Evolutionary conservation across 768 basidiomycete genomes (phyloP), one percentile per base, ranked within the genome.

Genomic region (Atractiella rhizophila): DNA sequence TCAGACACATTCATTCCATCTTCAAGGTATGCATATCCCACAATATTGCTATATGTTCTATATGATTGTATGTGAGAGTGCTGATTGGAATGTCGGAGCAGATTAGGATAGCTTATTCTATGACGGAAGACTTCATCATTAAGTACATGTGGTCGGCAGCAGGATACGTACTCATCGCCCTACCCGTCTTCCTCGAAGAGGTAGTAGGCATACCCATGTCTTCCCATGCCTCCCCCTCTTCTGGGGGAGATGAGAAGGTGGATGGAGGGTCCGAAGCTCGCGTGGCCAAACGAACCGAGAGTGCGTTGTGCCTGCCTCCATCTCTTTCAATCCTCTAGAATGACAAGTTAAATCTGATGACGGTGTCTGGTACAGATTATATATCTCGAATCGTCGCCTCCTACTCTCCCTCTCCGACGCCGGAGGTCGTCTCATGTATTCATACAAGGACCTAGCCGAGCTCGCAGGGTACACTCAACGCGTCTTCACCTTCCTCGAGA

Each of bases 51-150:
- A 13, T 8, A 23, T 28, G 35, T 24, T 36, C 18, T 40, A 25
- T 19, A n/a, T 23, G 21, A 35, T 26, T 8, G 16, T n/a, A 6
- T 2, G 7, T n/a, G 26, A 12, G 1, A 15, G 21, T 16, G 35
- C 6, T 26, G 27, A 9, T 11, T 13, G 32, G 4, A 28, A 23
- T 24, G 12, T n/a, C 2, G 2, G 0, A 3, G 8, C 45, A 80
- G 76, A 79, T 82, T 39, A 74, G 82, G 13, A 80, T 86, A 35
- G 76, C 76, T 2, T 86, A 81, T 53, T 80, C 53, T 73, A 60
- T 91, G 85, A 91, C 80, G 0, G 86, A 91, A 55, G 86, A 91
- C 61, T 85, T 81, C 50, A 76, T 91, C 16, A 83, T 91, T 65
- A 91, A 91, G 58, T 94, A 91, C 56, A 62, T 80, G 8, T 91